Base-by-base conservation (phyloP, 179 eudicot genomes). In the Beta macrorhiza region DNA sequence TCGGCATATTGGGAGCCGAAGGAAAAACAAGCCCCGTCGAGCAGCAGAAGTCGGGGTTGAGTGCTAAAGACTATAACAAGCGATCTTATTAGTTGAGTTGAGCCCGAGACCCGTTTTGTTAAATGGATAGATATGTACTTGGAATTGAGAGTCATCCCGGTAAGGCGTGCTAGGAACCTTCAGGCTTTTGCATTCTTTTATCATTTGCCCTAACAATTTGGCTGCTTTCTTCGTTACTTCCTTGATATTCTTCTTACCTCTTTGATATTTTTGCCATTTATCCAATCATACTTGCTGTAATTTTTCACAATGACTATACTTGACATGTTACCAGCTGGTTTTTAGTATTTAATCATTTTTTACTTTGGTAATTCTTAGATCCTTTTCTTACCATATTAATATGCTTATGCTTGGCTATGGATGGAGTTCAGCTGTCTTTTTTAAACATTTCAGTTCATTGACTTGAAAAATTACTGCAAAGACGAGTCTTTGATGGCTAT, bases 41-140 rank as follows among this genome's bases (percentile, higher is more conserved):
- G 97, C 98, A 56, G 96, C 98, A 49, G 94, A 92, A 90, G 93
- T 86, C 1, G 94, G 92, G 67, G 91, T 91, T 52, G 92, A 89
- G 82, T 91, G 93, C 87, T 87, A 81, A 79, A 81, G 70, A 83
- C 55, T 29, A 62, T 69, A 52, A 74, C 22, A 20, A 77, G 49
- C 63, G 2, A 25, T 42, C 5, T 20, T 5, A 67, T 75, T 32
- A 83, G 79, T 79, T 63, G 79, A 78, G 81, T 37, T 47, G 37
- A 65, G 55, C 74, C 75, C 47, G 37, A 52, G 61, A 6, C 61
- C 32, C 61, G 5, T 59, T 78, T 65, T 74, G 45, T 14, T 45
- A 22, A 47, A 9, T 73, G 59, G 79, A 65, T 73, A 78, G 78
- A 74, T 45, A 42, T 53, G 49, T 76, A 22, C 72, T 72, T 13